phyloP scores from a whole-genome alignment of 2,329 filamentous ascomycete genomes.

The Botrytis cinerea region DNA sequence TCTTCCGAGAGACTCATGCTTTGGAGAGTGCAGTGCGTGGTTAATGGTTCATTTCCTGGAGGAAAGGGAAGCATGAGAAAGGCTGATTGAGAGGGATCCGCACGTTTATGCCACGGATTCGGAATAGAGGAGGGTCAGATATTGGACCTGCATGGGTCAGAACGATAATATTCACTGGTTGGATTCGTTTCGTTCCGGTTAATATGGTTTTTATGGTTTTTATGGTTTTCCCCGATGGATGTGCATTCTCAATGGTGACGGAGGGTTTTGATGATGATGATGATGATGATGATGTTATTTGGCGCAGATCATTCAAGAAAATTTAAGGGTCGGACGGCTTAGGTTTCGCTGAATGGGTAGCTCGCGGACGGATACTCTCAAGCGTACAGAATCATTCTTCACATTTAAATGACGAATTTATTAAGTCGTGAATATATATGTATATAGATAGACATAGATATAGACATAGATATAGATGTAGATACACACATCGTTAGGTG shows the following conservation, averaged over 20 bases:
- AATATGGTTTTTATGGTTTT: not conserved
- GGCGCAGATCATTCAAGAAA: not conserved
- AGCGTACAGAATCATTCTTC: not conserved
- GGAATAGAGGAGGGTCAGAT: conserved; percentile 3
- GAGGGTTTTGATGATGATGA: not conserved
- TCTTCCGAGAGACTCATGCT: no score
- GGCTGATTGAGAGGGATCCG: not conserved
- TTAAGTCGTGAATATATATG: no score
- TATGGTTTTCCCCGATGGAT: not conserved
- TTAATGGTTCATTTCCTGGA: not conserved
- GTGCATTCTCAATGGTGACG: not conserved
- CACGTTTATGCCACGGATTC: not conserved
- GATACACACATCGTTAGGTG: no score
- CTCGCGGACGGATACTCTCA: not conserved
- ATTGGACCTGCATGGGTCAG: not conserved
- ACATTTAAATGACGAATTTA: no score
- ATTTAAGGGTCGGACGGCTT: not conserved
- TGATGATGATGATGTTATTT: conserved; percentile 9
- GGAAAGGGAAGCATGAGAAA: not conserved
- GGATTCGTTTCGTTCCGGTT: not conserved
- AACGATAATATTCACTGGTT: not conserved
- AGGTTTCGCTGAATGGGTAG: not conserved
- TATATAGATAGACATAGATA: no score
- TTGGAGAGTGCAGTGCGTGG: no score
- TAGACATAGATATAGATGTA: no score